Evolutionary conservation across 2,329 filamentous ascomycete genomes (phyloP), one percentile per base, ranked within the genome.

Genomic region (Tothia fuscella): DNA sequence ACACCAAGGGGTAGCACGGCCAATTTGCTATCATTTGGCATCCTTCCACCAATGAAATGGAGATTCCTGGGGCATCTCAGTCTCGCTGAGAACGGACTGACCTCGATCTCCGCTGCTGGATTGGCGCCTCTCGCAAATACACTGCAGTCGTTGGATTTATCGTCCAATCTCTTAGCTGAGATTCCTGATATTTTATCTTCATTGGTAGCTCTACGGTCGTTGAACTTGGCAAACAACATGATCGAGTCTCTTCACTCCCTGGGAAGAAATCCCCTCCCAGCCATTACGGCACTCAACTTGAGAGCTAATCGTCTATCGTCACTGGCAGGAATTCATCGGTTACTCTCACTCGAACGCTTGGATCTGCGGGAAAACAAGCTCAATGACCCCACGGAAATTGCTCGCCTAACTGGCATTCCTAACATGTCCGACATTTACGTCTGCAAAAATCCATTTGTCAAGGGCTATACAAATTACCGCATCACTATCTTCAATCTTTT

Each of bases 201-300:
- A 7, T 68, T 98, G 44, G 87, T 86, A 16, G 81, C 86, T 21
- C 72, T 98, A n/a, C 79, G 88, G 49, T 88, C 91, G 19, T 67
- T 98, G 41, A 96, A 98, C 54, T 70, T 98, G 20, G 93, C 89
- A 3, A 83, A 93, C 54, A 96, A 89, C 70, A 95, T 96, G 88
- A 96, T 98, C 48, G 84, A 89, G 51, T 91, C 87, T 13, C 70
- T 98, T 43, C 83, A 93, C 53, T 94, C 89, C 2, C 68, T 98
- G 31, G 79, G 79, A 2, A 78, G 82, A 48, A 91, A 82, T 53
- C 86, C 91, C 10, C 71, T 98, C 4, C 89, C 91, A 21, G 89
- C 91, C 16, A 94, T 98, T 48, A 93, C 84, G 1, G 88, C 88
- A 1, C 68, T 98, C 44, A 96, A 96, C 54, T 73, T 98, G 42